Base-by-base conservation (phyloP, 164 flowering plant species). In the Annona squamosa region DNA sequence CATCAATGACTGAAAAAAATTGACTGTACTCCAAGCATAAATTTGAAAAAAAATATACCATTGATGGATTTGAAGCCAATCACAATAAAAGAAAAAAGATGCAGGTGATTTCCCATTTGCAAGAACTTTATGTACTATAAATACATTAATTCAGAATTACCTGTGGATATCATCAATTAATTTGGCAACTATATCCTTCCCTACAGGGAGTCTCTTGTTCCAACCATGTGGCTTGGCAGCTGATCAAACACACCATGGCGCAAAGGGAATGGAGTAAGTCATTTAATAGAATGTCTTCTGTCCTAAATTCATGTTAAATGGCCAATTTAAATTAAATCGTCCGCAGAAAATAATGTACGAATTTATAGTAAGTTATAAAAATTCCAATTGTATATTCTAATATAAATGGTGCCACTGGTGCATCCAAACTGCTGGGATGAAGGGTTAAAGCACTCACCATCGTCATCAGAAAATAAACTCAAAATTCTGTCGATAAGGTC, bases 141-240 rank as follows among this genome's bases (percentile, higher is more conserved):
- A 71, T 9, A 72, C 5, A 72, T 1, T 26, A 46, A 42, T 46
- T 67, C 66, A 46, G 1, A 68, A 63, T 41, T 46, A 96, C 99
- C 99, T 96, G 86, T 93, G 89, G 45, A 85, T 91, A 72, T 96
- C 99, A 79, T 96, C 99, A 37, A 96, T 87, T 48, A 93, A 82
- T 81, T 87, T 89, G 48, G 90, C 95, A 47, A 91, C 89, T 42
- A 83, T 91, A 63, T 93, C 97, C 87, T 82, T 96, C 75, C 90
- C 82, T 77, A 89, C 72, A 65, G 84, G 77, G 77, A 79, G 83
- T 82, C 82, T 93, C 86, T 88, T 91, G 4, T 87, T 81, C 88
- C 89, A 87, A 69, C 74, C 76, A 70, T 74, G 79, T 78, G 81
- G 73, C 77, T 83, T 88, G 5, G 90, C 71, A 81, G 79, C 98